phyloP scores from a whole-genome alignment of 805 yeast genomes.

The Saturnispora gosingensis region DNA sequence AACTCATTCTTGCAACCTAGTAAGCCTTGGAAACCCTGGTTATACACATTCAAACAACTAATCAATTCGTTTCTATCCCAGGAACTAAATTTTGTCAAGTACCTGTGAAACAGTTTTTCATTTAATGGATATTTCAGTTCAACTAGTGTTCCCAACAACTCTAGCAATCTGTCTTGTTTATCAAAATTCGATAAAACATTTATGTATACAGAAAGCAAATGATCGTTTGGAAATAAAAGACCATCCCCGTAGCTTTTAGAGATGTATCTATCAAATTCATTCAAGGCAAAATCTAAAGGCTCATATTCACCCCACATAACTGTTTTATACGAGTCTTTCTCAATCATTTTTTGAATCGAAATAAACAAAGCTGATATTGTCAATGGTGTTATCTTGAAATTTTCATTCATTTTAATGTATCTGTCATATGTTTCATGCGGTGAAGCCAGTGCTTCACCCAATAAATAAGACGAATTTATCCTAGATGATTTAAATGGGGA shows the following conservation, averaged over 20 bases:
- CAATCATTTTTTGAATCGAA: constrained; percentile 33
- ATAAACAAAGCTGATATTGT: constrained; percentile 37
- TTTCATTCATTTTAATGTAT: constrained; percentile 17
- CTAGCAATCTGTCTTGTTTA: constrained; percentile 40
- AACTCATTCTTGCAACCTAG: constrained; percentile 18
- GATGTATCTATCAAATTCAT: constrained; percentile 40
- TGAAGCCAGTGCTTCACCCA: constrained; percentile 28
- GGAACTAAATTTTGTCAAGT: constrained; percentile 14
- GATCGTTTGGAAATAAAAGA: constrained; percentile 35
- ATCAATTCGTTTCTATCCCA: constrained; percentile 18
- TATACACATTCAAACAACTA: constrained; percentile 16
- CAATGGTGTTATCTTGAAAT: constrained; percentile 16
- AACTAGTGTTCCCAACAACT: constrained; percentile 48
- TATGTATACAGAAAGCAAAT: constrained; percentile 46
- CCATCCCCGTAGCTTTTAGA: constrained; percentile 28
- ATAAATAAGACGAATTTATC: constrained; percentile 18
- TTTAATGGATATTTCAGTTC: constrained; percentile 26
- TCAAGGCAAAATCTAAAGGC: constrained; percentile 53
- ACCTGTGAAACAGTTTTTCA: constrained; percentile 14
- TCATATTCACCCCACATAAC: constrained; percentile 38
- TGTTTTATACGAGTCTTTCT: constrained; percentile 9
- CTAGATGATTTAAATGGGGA: constrained; percentile 16
- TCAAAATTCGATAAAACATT: constrained; percentile 37
- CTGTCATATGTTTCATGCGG: constrained; percentile 25
- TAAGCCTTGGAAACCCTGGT: constrained; percentile 11